Base-by-base conservation (phyloP, 139 green algal genomes). In the Yamagishiella unicocca region DNA sequence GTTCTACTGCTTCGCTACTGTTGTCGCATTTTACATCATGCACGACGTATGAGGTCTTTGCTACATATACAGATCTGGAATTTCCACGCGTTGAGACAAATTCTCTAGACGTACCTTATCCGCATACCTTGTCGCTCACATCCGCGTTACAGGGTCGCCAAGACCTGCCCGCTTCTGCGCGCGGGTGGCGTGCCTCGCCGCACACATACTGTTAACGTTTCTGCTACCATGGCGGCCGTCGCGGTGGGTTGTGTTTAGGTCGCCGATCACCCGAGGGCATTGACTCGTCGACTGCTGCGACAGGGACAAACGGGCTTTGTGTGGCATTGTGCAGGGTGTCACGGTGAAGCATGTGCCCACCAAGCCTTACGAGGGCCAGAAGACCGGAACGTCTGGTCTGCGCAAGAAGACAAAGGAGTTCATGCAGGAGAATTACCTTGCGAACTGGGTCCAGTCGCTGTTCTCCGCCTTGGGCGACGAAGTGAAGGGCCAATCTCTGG, bases 351-450 rank as follows among this genome's bases (percentile, higher is more conserved):
- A 90, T 24, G 94, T 98, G 50, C 88, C 96, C 73, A 99, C 98
- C 54, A 96, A 96, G 91, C 98, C 98, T 40, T 99, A 98, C 85
- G 96, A 99, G 29, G 98, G 98, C 53, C 98, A 99, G 93, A 99
- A 99, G 95, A 99, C 98, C 3, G 98, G 98, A 53, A 99, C 98
- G 55, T 96, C 90, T 27, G 98, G 98, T 31, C 95, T 99, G 31
- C 95, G 98, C 72, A 99, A 99, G 94, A 99, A 99, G 93, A 99
- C 98, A 29, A 96, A 95, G 77, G 96, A 96, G 38, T 99, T 99
- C 92, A 97, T 94, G 89, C 79, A 86, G 58, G 93, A 96, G 6
- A 98, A 99, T 91, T 99, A 99, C 92, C 93, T 99, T 25, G 98
- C 97, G 76, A 99, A 99, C 94, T 99, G 98, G 96, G 93, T 99